Base-by-base conservation (phyloP, 495 filamentous ascomycete genomes). In the Bacidia gigantensis region DNA sequence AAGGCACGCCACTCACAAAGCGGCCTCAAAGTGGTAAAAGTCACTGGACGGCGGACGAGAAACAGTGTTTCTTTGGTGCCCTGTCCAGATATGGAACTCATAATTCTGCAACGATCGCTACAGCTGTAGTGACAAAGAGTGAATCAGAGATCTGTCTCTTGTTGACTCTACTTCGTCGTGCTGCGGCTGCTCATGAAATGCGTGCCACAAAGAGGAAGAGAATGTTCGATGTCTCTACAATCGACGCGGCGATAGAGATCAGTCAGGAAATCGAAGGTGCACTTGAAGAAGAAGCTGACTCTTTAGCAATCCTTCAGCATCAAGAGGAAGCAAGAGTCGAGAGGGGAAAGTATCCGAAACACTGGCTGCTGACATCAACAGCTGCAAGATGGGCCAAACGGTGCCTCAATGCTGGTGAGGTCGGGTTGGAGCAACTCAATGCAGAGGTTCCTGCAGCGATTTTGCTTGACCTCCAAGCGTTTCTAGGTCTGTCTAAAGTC, bases 201-300 rank as follows among this genome's bases (percentile, higher is more conserved):
- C 46, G 55, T 21, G 52, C 58, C n/a, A 21, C 51, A 52, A 55
- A 60, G 52, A 32, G 51, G 44, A 57, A 56, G 50, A 55, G 14
- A 44, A 67, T 49, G 52, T 63, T 38, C 35, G 63, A 59, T 57
- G 51, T 51, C 63, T 14, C 58, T 53, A 54, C 87, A 43, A 59
- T 88, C 0, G 79, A 87, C 1, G 81, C 86, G 22, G 89, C 90
- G 0, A 50, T 76, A 2, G 86, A 96, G 59, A 62, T 96, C 21
- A 79, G 78, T 51, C 64, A 72, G n/a, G 71, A 79, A 51, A 84
- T 83, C 57, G 77, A 73, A 51, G 64, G 63, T 1, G 71, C 74
- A n/a, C 72, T 95, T 2, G 85, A 94, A 48, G 61, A 69, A 40
- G 77, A 81, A 24, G 87, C 80, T 0, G 79, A 86, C 53, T 65